phyloP scores from a whole-genome alignment of 495 filamentous ascomycete species.

The Delitschia confertaspora region DNA sequence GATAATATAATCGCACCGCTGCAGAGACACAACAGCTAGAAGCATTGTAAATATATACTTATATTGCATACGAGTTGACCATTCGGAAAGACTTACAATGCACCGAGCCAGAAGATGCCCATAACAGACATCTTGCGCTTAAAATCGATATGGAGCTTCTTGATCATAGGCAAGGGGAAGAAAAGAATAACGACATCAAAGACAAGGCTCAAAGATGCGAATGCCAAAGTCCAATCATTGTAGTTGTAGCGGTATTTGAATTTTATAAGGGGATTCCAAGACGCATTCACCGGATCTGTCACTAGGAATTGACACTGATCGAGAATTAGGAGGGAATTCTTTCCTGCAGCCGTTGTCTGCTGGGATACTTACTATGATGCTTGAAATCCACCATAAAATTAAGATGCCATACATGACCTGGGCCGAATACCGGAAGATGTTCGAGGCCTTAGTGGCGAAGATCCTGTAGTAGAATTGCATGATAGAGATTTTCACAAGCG shows the following conservation, averaged over 20 bases:
- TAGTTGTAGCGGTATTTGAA: slow-evolving; percentile 16
- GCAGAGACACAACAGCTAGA: slow-evolving; percentile 25
- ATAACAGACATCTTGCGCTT: slow-evolving; percentile 19
- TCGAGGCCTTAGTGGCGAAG: slow-evolving; percentile 9
- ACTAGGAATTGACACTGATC: slow-evolving; percentile 1
- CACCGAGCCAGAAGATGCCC: slow-evolving; percentile 30
- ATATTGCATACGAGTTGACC: too few relatives aligned
- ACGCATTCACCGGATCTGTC: slow-evolving; percentile 11
- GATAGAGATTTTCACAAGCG: slow-evolving; percentile 22
- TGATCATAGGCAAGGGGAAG: slow-evolving; percentile 25
- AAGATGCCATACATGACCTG: slow-evolving; percentile 4
- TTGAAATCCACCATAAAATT: slow-evolving; percentile 12
- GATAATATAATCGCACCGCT: too few relatives aligned
- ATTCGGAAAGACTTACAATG: slow-evolving; percentile 30
- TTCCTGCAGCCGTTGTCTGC: too few relatives aligned
- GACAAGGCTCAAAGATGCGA: slow-evolving; percentile 17
- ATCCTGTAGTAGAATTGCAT: slow-evolving; percentile 22
- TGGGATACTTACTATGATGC: slow-evolving; percentile 6
- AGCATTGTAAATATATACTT: neutral
- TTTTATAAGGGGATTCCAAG: slow-evolving; percentile 8
- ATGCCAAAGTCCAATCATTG: slow-evolving; percentile 17
- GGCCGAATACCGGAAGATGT: slow-evolving; percentile 6
- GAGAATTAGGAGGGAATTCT: too few relatives aligned
- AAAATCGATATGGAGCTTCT: slow-evolving; percentile 13
- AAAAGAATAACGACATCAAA: slow-evolving; percentile 25